Evolutionary conservation across 305 asterid genomes (phyloP), one percentile per base, ranked within the genome.

Genomic region (Monarda citriodora): DNA sequence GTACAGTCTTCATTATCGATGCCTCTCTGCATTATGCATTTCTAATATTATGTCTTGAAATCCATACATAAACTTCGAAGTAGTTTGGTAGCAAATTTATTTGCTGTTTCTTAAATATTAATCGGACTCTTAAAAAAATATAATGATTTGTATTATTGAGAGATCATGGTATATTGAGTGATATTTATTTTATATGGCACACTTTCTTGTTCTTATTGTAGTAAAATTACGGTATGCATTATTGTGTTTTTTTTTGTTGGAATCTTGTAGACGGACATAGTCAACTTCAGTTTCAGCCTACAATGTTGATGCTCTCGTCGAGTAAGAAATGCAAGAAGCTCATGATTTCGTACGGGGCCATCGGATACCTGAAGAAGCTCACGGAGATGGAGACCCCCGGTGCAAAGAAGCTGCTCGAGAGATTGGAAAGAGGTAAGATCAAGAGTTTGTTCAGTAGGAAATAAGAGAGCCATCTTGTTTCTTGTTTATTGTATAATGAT

Each of bases 271-370:
- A n/a, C n/a, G n/a, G n/a, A n/a, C n/a, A n/a, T n/a, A n/a, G n/a
- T n/a, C n/a, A n/a, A n/a, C n/a, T n/a, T n/a, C n/a, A n/a, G n/a
- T n/a, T n/a, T n/a, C n/a, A n/a, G n/a, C n/a, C n/a, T n/a, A n/a
- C n/a, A n/a, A n/a, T n/a, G n/a, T n/a, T n/a, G n/a, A n/a, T 82
- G 74, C 85, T 94, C 37, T 83, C 93, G 34, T 70, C 96, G 72
- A 87, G 97, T 83, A 75, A 80, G 53, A 88, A 83, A 22, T 94
- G 96, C 46, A 90, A 78, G 89, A 90, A 77, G 75, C 74, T 87
- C 70, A 90, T 90, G 99, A 72, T 88, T 22, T 82, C 96, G 0
- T 86, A 90, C 16, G 97, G 99, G 64, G 99, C 93, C 1, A 90
- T 89, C 36, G 99, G 99, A 2, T 93, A 93, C 63, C 79, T 93